phyloP scores from a whole-genome alignment of 768 basidiomycete genomes.

The Suillus discolor region DNA sequence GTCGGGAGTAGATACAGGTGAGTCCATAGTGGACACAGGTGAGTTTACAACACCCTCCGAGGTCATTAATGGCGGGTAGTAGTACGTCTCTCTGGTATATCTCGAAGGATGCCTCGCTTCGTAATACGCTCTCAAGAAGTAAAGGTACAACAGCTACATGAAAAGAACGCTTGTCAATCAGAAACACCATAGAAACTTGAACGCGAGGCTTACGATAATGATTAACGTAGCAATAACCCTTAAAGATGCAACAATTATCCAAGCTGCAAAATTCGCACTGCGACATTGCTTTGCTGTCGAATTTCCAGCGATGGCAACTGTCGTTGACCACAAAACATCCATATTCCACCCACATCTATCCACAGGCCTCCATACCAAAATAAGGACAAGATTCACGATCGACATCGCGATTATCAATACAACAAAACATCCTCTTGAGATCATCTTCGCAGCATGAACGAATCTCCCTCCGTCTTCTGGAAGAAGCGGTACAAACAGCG shows the following conservation, averaged over 20 bases:
- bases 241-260: constrained; percentile 54
- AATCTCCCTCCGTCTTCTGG: constrained; percentile 23
- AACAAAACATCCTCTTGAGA: constrained; percentile 46
- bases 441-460: constrained; percentile 12
- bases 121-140: constrained; percentile 20
- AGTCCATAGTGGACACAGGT: constrained; percentile 17
- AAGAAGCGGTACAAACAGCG: constrained; percentile 42
- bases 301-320: constrained; percentile 24
- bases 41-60: constrained; percentile 25
- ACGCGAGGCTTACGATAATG: constrained; percentile 50
- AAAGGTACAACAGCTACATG: constrained; percentile 26
- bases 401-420: constrained; percentile 54
- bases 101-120: constrained; percentile 21
- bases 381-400: constrained; percentile 54
- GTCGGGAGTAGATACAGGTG: constrained; percentile 14
- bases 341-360: constrained; percentile 64
- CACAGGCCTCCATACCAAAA: constrained; percentile 53
- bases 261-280: constrained; percentile 43
- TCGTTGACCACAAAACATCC: constrained; percentile 65
- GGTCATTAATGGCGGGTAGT: constrained; percentile 21
- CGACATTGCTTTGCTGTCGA: constrained; percentile 21
- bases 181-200: not conserved
- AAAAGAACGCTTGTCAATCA: not conserved
- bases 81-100: constrained; percentile 12
- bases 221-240: constrained; percentile 56